phyloP scores from a whole-genome alignment of 176 grass and related monocot species.

The Tuctoria greenei region DNA sequence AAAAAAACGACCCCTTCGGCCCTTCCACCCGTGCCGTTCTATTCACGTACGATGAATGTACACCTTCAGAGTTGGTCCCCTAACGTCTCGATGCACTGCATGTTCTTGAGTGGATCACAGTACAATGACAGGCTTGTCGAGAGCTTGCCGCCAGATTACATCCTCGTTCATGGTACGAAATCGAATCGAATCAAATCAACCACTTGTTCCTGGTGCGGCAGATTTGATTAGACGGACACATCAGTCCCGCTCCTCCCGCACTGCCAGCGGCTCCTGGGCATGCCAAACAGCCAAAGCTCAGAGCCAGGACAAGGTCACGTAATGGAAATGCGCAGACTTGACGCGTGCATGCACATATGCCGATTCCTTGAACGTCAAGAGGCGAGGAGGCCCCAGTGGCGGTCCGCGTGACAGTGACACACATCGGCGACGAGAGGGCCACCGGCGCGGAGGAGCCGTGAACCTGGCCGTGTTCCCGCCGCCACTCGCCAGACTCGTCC shows the following conservation, averaged over 20 bases:
- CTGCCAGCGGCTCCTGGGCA: constrained; percentile 10
- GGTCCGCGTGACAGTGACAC: not conserved
- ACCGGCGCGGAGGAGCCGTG: constrained; percentile 1
- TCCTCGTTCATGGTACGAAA: not conserved
- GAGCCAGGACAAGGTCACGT: not conserved
- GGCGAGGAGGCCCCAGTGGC: not conserved
- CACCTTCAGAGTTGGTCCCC: not conserved
- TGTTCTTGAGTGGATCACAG: not conserved
- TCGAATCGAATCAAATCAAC: not conserved
- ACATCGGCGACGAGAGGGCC: constrained; percentile 3
- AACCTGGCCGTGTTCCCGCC: constrained; percentile 21
- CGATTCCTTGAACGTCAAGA: not conserved
- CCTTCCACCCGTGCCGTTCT: not conserved
- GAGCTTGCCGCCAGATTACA: not conserved
- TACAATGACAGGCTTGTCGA: not conserved
- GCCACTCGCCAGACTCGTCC: constrained; percentile 3
- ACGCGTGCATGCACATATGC: not conserved
- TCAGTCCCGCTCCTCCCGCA: not conserved
- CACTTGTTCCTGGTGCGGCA: not conserved
- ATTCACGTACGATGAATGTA: not conserved
- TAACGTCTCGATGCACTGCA: not conserved
- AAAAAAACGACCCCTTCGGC: not conserved
- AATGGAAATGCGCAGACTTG: not conserved
- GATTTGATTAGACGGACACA: constrained; percentile 4
- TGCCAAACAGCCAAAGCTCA: not conserved